Percentiles rank a stretch among this genome's conserved stretches.
Evolutionary conservation across 176 grass and related monocot genomes (phyloP).

Genomic region (Phoenix roebelenii): DNA sequence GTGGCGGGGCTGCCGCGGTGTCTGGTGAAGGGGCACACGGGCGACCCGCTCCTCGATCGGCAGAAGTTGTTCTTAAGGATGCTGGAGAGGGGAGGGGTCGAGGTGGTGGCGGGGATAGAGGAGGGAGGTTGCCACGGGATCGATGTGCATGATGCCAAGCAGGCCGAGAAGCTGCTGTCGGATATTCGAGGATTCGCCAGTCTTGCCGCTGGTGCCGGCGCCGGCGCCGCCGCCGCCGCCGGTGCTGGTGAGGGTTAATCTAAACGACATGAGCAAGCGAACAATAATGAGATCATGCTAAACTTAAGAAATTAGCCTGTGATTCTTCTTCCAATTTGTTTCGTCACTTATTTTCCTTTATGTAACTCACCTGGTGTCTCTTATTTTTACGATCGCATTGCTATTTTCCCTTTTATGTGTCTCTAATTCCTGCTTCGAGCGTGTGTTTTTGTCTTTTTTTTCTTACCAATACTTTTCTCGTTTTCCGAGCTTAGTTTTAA

Average conservation of each 20-base stretch:
- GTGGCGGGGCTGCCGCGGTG: conserved; percentile 49
- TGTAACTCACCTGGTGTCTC: too few species aligned
- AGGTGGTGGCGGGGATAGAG: conserved; percentile 35
- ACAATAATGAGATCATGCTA: too few species aligned
- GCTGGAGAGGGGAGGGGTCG: conserved; percentile 38
- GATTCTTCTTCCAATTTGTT: too few species aligned
- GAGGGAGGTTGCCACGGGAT: conserved; percentile 59
- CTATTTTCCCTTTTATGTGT: too few species aligned
- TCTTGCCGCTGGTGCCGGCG: background rate
- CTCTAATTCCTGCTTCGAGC: too few species aligned
- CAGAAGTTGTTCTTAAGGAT: conserved; percentile 46
- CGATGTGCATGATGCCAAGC: conserved; percentile 50
- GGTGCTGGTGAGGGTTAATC: background rate
- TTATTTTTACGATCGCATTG: too few species aligned
- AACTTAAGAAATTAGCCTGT: too few species aligned
- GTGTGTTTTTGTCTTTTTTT: too few species aligned
- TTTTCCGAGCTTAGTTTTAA: too few species aligned
- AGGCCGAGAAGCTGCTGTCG: conserved; percentile 38
- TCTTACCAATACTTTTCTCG: too few species aligned
- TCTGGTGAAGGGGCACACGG: conserved; percentile 48
- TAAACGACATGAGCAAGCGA: too few species aligned
- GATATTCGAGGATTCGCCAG: conserved; percentile 50
- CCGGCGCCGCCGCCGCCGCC: background rate
- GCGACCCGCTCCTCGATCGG: conserved; percentile 65
- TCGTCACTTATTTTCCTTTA: too few species aligned